Evolutionary conservation across 306 rosid species (phyloP).

Genomic region (Luffa acutangula): DNA sequence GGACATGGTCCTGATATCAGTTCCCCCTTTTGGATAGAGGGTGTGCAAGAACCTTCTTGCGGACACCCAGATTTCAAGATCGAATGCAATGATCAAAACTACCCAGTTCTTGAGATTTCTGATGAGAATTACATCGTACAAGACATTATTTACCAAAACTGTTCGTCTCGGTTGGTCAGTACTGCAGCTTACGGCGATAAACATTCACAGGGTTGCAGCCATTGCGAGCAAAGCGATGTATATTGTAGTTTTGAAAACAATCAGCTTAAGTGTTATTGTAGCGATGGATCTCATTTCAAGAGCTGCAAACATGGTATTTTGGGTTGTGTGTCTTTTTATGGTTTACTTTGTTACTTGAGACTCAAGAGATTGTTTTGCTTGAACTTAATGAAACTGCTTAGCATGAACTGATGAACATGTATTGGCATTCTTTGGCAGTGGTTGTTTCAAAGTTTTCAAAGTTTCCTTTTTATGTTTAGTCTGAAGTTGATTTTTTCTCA

Average conservation of each 20-base stretch:
- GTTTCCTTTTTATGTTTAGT: not conserved
- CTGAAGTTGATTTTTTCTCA: not conserved
- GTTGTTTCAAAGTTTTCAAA: not conserved
- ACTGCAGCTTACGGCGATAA: constrained; percentile 6
- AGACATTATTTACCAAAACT: constrained; percentile 35
- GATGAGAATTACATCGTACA: constrained; percentile 24
- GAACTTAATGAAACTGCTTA: not conserved
- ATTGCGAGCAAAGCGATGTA: not conserved
- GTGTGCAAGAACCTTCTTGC: constrained; percentile 29
- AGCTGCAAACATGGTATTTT: not conserved
- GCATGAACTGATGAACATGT: not conserved
- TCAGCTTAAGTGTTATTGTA: not conserved
- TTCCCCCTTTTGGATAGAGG: constrained; percentile 59
- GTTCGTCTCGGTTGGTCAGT: constrained; percentile 28
- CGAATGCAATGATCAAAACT: constrained; percentile 19
- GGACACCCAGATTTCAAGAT: constrained; percentile 49
- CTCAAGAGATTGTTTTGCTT: not conserved
- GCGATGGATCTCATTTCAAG: not conserved
- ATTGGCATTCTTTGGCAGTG: not conserved
- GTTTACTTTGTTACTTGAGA: not conserved
- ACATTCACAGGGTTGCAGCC: constrained; percentile 1
- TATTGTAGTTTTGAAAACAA: not conserved
- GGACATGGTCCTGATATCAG: constrained; percentile 38
- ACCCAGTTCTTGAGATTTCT: constrained; percentile 39
- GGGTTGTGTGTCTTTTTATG: not conserved